Evolutionary conservation across 2,329 filamentous ascomycete species (phyloP), one percentile per base, ranked within the genome.

Genomic region (Aspergillus fructus): DNA sequence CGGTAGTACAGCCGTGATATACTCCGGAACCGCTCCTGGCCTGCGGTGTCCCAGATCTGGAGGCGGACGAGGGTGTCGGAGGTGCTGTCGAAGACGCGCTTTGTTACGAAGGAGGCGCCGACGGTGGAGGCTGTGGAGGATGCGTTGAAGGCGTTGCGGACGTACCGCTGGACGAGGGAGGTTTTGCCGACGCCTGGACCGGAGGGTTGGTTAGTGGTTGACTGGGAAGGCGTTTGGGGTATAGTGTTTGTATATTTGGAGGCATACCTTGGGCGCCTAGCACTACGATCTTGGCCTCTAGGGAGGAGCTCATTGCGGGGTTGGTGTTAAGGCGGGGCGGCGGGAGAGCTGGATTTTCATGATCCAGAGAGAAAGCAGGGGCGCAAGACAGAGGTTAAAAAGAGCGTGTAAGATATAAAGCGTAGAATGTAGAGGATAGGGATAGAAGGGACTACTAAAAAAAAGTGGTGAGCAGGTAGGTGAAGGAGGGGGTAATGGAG

Each of bases 1-100:
- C 93, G 89, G 78, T 99, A 99, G 81, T 97, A 97, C 53, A 99
- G 85, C 56, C 93, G 89, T 9, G 91, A 96, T 69, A 99, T 97
- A 61, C 89, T 93, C 66, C 93, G 87, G 74, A 97, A 99, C 56
- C 93, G 87, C 79, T 99, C 93, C 72, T 99, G 93, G 60, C 93
- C 93, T 56, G 93, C 91, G 34, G 93, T 97, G 72, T 97, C 93
- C 93, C 93, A 97, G 65, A 97, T 96, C 71, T 97, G 93, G 39
- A 97, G 81, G n/a, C 93, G 86, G 37, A 97, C 91, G 23, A 90
- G 82, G 1, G 91, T 94, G 67, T 93, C 90, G 21, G 89, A 90
- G 71, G 96, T 90, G 60, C 85, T 86, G 75, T 97, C 93, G 64
- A 90, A 81, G 59, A 92, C 87, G 68, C 88, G 85, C 76, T 92